Conservation (phyloP, 345 rosid genomes). For the Citrus glauca region DNA sequence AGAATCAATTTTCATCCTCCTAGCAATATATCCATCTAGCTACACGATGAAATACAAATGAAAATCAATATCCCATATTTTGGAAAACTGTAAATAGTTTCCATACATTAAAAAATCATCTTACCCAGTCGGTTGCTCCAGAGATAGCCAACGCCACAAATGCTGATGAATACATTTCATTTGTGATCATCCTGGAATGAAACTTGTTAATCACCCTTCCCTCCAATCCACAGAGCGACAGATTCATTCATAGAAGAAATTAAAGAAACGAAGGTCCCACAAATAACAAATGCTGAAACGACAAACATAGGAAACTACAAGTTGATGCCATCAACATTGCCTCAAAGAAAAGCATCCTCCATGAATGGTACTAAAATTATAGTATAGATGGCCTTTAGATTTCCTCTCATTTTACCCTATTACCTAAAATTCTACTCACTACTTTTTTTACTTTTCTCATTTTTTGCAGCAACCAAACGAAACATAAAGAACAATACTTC, state of each 20-base stretch:
- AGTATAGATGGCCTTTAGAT: background rate
- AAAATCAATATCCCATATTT: background rate
- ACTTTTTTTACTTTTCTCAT: background rate
- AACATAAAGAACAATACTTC: background rate
- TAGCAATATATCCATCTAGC: conserved; percentile 92
- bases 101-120: background rate
- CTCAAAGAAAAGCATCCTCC: background rate
- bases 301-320: background rate
- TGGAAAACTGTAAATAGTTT: background rate
- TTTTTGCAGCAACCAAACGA: background rate
- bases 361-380: background rate
- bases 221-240: background rate
- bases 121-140: conserved; percentile 91
- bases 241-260: background rate
- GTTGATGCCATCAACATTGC: background rate
- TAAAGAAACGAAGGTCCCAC: background rate
- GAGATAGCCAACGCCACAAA: conserved; percentile 70
- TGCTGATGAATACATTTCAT: conserved; percentile 72
- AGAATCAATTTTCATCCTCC: conserved; percentile 84
- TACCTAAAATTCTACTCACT: background rate
- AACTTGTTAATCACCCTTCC: background rate
- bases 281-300: background rate
- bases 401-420: background rate
- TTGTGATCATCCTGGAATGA: conserved; percentile 70
- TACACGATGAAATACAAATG: conserved; percentile 21